Base-by-base conservation (phyloP, 2,329 filamentous ascomycete genomes). In the Trichoderma simmonsii region DNA sequence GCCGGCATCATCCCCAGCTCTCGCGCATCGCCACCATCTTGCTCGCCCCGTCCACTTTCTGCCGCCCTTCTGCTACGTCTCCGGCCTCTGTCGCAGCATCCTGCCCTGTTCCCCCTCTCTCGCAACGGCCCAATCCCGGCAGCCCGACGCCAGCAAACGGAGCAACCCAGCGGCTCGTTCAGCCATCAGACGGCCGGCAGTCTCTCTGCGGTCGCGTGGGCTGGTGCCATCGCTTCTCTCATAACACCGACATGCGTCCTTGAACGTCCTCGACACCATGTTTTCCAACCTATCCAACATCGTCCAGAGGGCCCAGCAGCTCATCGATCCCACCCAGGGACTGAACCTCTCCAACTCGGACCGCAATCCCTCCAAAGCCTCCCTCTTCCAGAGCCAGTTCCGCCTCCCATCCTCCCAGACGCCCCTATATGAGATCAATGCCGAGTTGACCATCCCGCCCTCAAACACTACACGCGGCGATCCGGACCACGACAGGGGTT, bases 361-460 rank as follows among this genome's bases (percentile, higher is more conserved):
- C 82, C 89, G 89, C 74, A 92, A 93, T 80, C 94, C 95, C 64
- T 95, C 95, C 79, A 98, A 98, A 85, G 91, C 94, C 71, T 92
- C 92, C 66, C 89, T 98, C 72, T 99, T 98, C 85, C 94, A 96
- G 84, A 92, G 92, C 81, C 96, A 99, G 83, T 99, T 99, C 85
- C 93, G 96, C 76, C 91, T 99, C 39, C 96, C 96, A 60, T 90
- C 94, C 79, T 92, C 93, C 51, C 95, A 99, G 83, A 95, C 93
- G 74, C 96, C 96, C 71, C 88, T 98, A 72, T 94, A 97, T 84
- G 96, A 99, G 85, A 98, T 99, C 83, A 94, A 93, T 73, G 95
- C 96, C 79, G 96, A 99, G 85, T 89, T 99, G 73, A 97, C 94
- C 71, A 93, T 99, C 72, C 91, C 92, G 70, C 90, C 89, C 74